Conservation (phyloP, 2,329 filamentous ascomycete species). For the Lomentospora prolificans region DNA sequence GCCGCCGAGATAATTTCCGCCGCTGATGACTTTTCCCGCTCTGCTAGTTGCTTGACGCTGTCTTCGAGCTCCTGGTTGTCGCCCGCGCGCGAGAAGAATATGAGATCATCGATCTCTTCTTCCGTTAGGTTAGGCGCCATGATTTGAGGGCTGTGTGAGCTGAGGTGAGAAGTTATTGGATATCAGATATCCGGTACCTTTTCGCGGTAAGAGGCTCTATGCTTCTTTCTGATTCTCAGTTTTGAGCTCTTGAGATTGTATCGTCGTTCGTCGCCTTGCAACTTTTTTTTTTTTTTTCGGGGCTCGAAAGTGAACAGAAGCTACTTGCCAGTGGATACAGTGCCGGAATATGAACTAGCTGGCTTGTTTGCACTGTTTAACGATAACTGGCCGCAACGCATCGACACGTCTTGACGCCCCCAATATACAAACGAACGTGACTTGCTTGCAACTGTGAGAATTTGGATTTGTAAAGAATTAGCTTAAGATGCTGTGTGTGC, state of each 20-base stretch:
- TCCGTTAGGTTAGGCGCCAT: slow-evolving; percentile 52
- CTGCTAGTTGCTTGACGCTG: slow-evolving; percentile 47
- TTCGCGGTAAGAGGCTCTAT: not conserved
- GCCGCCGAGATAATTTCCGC: slow-evolving; percentile 60
- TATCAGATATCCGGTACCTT: too few relatives aligned
- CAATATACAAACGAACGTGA: not conserved
- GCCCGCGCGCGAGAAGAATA: slow-evolving; percentile 75
- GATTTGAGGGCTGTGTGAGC: not conserved
- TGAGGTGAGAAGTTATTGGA: not conserved
- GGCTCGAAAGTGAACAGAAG: not conserved
- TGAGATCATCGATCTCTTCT: slow-evolving; percentile 82
- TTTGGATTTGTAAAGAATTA: too few relatives aligned
- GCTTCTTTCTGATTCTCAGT: not conserved
- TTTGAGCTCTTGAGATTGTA: not conserved
- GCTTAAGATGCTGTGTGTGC: too few relatives aligned
- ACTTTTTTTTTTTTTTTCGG: slow-evolving; percentile 2
- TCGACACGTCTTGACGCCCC: not conserved
- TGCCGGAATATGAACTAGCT: not conserved
- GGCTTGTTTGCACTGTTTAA: not conserved
- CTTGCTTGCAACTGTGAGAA: too few relatives aligned
- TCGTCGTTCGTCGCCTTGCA: not conserved
- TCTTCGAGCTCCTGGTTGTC: slow-evolving; percentile 60
- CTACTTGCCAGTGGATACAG: not conserved
- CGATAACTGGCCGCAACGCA: not conserved
- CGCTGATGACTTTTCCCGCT: slow-evolving; percentile 47